These are phyloP conservation scores for Hemileccinum rubropunctum DNA, from an alignment of 768 basidiomycete species.

Conservation along the genomic window DNA sequence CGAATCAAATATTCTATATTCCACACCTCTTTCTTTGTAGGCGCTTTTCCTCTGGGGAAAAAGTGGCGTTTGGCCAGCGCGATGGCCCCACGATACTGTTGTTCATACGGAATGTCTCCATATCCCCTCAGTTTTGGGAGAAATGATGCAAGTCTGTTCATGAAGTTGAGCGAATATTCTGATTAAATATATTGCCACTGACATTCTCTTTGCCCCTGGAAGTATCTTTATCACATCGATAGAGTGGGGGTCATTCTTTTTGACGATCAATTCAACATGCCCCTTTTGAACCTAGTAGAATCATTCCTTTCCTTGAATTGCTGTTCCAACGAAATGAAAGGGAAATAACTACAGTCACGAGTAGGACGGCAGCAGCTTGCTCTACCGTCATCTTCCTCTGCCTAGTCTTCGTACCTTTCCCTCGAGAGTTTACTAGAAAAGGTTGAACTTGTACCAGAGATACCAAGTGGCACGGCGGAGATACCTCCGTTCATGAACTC, in stretches of 20 bases:
- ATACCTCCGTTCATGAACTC: slow-evolving; percentile 30
- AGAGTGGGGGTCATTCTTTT: slow-evolving; percentile 9
- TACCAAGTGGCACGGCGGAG: not conserved
- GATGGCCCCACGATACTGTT: slow-evolving; percentile 27
- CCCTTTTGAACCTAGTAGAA: slow-evolving; percentile 27
- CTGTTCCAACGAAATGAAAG: not conserved
- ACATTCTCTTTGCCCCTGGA: slow-evolving; percentile 24
- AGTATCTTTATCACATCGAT: slow-evolving; percentile 26
- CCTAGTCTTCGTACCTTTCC: slow-evolving; percentile 15
- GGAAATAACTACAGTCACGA: slow-evolving; percentile 16
- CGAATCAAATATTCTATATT: not conserved
- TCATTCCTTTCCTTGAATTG: not conserved
- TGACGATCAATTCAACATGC: slow-evolving; percentile 20
- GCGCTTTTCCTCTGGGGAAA: slow-evolving; percentile 19
- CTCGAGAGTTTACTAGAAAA: slow-evolving; percentile 24
- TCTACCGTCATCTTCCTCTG: slow-evolving; percentile 22
- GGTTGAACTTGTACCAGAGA: not conserved
- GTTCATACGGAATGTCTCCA: slow-evolving; percentile 25
- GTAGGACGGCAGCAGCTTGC: slow-evolving; percentile 24
- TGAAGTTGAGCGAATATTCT: not conserved
- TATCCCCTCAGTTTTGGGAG: slow-evolving; percentile 30
- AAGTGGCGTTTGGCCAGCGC: slow-evolving; percentile 30
- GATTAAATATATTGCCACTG: not conserved
- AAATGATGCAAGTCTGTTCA: slow-evolving; percentile 23
- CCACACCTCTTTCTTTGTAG: slow-evolving; percentile 28